Conservation (phyloP, 1,284 basidiomycete genomes). For the Leccinum angustisporum region DNA sequence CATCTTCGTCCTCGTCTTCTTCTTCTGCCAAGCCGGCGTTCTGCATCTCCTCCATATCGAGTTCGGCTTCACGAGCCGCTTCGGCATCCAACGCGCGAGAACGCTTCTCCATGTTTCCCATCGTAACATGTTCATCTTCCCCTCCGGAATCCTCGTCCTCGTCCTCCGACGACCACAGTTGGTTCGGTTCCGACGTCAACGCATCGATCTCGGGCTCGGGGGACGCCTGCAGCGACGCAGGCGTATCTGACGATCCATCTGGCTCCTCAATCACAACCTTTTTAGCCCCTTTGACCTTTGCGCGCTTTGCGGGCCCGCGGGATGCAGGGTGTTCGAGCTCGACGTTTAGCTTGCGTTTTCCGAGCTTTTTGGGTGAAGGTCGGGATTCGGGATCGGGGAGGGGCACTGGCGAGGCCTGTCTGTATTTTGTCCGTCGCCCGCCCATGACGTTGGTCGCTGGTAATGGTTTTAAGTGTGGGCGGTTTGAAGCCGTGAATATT, state of each 20-base stretch:
- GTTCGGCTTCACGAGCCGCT: slow-evolving; percentile 64
- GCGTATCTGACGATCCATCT: slow-evolving; percentile 13
- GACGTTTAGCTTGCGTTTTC: slow-evolving; percentile 72
- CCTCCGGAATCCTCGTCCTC: slow-evolving; percentile 48
- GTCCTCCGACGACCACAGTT: slow-evolving; percentile 41
- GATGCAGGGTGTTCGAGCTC: slow-evolving; percentile 37
- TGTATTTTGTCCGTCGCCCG: slow-evolving; percentile 87
- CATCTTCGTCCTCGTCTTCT: slow-evolving; percentile 55
- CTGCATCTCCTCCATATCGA: slow-evolving; percentile 66
- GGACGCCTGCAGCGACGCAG: slow-evolving; percentile 17
- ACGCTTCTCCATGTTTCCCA: slow-evolving; percentile 74
- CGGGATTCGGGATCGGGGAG: slow-evolving; percentile 42
- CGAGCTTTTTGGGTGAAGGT: slow-evolving; percentile 54
- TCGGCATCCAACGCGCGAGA: slow-evolving; percentile 70
- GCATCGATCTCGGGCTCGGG: slow-evolving; percentile 16
- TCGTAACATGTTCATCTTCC: slow-evolving; percentile 63
- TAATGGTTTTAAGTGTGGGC: background rate
- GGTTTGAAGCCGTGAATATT: slow-evolving; percentile 13
- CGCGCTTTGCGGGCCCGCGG: slow-evolving; percentile 54
- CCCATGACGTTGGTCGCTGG: slow-evolving; percentile 25
- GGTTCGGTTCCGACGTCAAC: slow-evolving; percentile 16
- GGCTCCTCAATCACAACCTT: slow-evolving; percentile 28
- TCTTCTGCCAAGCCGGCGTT: slow-evolving; percentile 49
- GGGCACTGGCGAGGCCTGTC: slow-evolving; percentile 78
- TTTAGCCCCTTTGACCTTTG: slow-evolving; percentile 40